phyloP scores from a whole-genome alignment of 768 basidiomycete genomes.

The Podaxis sp. region DNA sequence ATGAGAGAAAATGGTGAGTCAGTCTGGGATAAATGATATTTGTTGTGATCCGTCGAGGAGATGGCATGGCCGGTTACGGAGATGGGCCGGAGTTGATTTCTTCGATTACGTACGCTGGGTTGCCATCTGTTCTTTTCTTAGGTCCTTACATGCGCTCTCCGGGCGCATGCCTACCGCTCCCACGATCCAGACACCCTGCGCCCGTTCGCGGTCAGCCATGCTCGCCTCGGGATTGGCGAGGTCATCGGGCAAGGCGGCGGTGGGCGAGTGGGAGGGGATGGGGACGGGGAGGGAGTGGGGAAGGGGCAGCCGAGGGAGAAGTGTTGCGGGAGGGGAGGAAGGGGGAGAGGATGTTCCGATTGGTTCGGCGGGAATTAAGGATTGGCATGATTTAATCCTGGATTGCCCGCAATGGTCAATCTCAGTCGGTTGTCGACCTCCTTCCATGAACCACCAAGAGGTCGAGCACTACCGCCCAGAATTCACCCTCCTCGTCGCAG shows the following conservation, averaged over 20 bases:
- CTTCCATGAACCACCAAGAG: slow-evolving; percentile 60
- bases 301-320: not conserved
- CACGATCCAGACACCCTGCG: slow-evolving; percentile 43
- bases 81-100: slow-evolving; percentile 19
- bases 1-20: slow-evolving; percentile 1
- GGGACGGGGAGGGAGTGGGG: not conserved
- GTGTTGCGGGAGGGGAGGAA: slow-evolving; percentile 18
- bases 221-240: not conserved
- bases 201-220: not conserved
- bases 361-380: slow-evolving; percentile 62
- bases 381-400: slow-evolving; percentile 50
- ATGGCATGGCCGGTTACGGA: slow-evolving; percentile 15
- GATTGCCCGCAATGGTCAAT: slow-evolving; percentile 66
- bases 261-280: not conserved
- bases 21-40: not conserved
- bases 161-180: slow-evolving; percentile 50
- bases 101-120: slow-evolving; percentile 47
- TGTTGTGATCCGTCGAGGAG: slow-evolving; percentile 5
- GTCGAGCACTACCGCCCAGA: slow-evolving; percentile 44
- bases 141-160: slow-evolving; percentile 43
- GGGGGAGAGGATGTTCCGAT: slow-evolving; percentile 55
- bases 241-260: not conserved
- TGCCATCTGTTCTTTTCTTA: slow-evolving; percentile 50
- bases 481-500: slow-evolving; percentile 78
- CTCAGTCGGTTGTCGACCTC: slow-evolving; percentile 50